Percentiles rank a stretch among this genome's conserved stretches.
These are phyloP conservation scores for Phytopythium vexans DNA, from an alignment of 352 stramenopile species.

Conservation along the genomic window DNA sequence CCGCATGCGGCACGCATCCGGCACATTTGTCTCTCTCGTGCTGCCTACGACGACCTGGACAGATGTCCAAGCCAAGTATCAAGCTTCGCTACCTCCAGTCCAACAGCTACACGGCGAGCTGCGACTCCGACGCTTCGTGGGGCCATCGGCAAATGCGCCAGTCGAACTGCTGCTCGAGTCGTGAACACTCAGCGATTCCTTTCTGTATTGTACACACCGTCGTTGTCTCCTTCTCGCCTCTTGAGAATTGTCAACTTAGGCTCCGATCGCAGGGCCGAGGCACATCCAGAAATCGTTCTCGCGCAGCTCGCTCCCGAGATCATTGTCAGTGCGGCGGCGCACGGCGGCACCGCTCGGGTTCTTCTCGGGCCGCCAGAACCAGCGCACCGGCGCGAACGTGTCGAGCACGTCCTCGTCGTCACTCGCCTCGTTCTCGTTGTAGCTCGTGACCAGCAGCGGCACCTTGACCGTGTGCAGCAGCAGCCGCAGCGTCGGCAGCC, in stretches of 20 bases:
- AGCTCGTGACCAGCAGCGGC: conserved; percentile 79
- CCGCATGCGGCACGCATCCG: conserved; percentile 78
- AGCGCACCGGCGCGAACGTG: conserved; percentile 34
- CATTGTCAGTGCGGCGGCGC: conserved; percentile 55
- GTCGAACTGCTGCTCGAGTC: conserved; percentile 42
- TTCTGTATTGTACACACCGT: conserved; percentile 11
- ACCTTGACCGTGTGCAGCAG: conserved; percentile 52
- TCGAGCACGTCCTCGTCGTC: conserved; percentile 82
- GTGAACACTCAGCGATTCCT: conserved; percentile 5
- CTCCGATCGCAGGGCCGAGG: conserved; percentile 20
- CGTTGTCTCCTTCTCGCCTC: conserved; percentile 5
- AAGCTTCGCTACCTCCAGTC: conserved; percentile 34
- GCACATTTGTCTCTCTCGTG: conserved; percentile 76
- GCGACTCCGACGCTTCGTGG: conserved; percentile 56
- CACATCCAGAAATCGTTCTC: conserved; percentile 88
- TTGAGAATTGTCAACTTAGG: background rate
- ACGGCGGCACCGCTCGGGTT: conserved; percentile 47
- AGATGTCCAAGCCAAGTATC: conserved; percentile 36
- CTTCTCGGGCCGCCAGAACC: conserved; percentile 74
- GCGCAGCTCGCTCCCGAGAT: conserved; percentile 46
- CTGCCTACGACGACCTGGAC: conserved; percentile 44
- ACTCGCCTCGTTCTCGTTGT: conserved; percentile 77
- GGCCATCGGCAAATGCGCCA: conserved; percentile 34
- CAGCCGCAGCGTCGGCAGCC: conserved; percentile 65
- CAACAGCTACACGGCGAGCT: conserved; percentile 46